These are phyloP conservation scores for Rhodotorula sp. DNA, from an alignment of 1,284 basidiomycete genomes.

Conservation along the genomic window DNA sequence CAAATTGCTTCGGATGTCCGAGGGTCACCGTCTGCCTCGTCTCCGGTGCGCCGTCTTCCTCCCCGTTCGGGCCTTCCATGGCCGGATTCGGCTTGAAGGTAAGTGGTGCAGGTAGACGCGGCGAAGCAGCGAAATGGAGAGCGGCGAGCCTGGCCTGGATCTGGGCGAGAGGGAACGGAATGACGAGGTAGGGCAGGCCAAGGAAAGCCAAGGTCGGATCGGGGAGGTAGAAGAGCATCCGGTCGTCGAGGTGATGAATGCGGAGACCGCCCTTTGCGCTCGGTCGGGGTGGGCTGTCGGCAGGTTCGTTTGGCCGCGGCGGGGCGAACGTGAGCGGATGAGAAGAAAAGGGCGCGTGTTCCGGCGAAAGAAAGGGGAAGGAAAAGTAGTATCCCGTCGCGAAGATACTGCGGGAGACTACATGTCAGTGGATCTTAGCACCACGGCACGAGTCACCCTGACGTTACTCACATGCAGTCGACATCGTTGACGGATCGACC, in stretches of 20 bases:
- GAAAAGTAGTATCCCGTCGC: constrained; percentile 54
- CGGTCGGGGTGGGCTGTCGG: constrained; percentile 18
- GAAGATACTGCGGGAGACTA: constrained; percentile 45
- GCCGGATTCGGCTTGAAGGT: constrained; percentile 5
- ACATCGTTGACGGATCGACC: constrained; percentile 44
- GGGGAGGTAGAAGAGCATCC: constrained; percentile 50
- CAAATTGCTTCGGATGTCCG: constrained; percentile 25
- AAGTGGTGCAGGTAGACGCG: constrained; percentile 39
- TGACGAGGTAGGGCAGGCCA: constrained; percentile 42
- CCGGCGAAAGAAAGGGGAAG: constrained; percentile 50
- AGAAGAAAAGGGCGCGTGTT: constrained; percentile 48
- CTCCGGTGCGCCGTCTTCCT: constrained; percentile 26
- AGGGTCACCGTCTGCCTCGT: constrained; percentile 2
- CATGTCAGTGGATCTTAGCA: not conserved
- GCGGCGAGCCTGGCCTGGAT: constrained; percentile 49
- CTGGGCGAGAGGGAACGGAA: constrained; percentile 54
- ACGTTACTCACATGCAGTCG: constrained; percentile 46
- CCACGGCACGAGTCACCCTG: too few relatives aligned
- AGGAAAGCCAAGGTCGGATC: constrained; percentile 51
- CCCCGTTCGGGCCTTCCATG: not conserved
- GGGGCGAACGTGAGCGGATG: constrained; percentile 40
- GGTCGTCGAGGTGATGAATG: constrained; percentile 46
- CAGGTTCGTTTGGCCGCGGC: constrained; percentile 36
- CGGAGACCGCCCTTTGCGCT: constrained; percentile 44
- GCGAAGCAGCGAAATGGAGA: constrained; percentile 47